These are phyloP conservation scores for Pleurotus djamor DNA, from an alignment of 768 basidiomycete genomes.

Conservation along the genomic window DNA sequence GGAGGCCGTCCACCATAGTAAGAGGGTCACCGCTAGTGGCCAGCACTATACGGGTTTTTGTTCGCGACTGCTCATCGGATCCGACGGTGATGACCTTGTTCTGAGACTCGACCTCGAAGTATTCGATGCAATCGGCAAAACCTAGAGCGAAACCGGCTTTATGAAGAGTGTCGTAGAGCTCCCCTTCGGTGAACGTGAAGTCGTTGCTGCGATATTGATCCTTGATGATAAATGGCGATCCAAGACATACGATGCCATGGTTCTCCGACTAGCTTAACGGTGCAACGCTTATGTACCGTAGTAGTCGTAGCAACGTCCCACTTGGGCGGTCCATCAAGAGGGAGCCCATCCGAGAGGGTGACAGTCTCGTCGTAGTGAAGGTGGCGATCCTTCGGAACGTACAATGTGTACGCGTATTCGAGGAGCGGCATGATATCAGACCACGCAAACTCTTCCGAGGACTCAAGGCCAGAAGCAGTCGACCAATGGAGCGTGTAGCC, in stretches of 20 bases:
- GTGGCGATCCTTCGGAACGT: background rate
- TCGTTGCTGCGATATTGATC: background rate
- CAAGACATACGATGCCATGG: conserved; percentile 1
- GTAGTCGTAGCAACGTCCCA: background rate
- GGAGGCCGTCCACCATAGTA: background rate
- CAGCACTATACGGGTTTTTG: conserved; percentile 1
- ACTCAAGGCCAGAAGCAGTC: background rate
- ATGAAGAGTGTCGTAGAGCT: conserved; percentile 1
- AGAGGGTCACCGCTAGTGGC: background rate
- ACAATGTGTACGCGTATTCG: background rate
- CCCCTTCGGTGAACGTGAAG: background rate
- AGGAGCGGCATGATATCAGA: background rate
- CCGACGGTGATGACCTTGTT: too few species aligned
- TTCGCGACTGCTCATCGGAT: background rate
- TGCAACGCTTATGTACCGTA: background rate
- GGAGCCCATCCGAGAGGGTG: background rate
- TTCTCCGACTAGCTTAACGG: background rate
- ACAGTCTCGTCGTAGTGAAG: background rate
- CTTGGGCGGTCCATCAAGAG: background rate
- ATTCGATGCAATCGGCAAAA: background rate
- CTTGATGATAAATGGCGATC: conserved; percentile 5
- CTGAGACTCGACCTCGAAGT: background rate
- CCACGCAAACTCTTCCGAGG: background rate
- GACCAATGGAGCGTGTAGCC: background rate
- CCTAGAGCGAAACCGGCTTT: background rate